phyloP scores from a whole-genome alignment of 495 filamentous ascomycete genomes.

The Letharia columbiana region DNA sequence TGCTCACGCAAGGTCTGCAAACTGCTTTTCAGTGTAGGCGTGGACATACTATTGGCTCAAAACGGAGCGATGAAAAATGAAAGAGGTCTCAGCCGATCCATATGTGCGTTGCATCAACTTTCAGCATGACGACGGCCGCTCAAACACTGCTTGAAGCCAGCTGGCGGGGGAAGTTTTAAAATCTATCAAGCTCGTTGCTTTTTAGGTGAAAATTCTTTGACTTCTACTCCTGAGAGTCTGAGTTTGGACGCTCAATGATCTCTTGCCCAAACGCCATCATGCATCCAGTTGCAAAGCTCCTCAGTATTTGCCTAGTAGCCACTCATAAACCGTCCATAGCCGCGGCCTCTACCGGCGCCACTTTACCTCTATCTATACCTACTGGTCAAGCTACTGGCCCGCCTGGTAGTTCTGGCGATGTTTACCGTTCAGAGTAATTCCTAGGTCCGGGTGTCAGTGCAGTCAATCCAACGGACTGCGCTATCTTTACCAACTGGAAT shows the following conservation, averaged over 20 bases:
- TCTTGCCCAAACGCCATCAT: background rate
- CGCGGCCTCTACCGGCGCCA: background rate
- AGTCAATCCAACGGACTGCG: constrained; percentile 16
- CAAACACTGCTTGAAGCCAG: background rate
- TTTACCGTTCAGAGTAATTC: constrained; percentile 7
- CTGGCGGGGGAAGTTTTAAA: background rate
- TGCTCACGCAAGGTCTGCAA: background rate
- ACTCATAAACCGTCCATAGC: background rate
- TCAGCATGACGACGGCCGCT: background rate
- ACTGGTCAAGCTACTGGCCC: constrained; percentile 5
- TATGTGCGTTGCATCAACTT: background rate
- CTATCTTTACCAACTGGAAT: constrained; percentile 32
- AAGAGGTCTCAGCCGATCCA: background rate
- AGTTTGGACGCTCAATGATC: background rate
- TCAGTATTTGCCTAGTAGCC: background rate
- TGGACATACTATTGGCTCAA: background rate
- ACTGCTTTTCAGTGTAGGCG: background rate
- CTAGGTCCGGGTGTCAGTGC: constrained; percentile 15
- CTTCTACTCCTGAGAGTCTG: background rate
- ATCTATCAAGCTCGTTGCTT: background rate
- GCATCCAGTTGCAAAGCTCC: background rate
- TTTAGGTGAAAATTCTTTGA: background rate
- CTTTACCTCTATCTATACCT: constrained; percentile 10
- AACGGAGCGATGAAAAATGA: background rate
- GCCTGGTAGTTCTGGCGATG: constrained; percentile 2